Conservation (phyloP, 164 flowering plant genomes). For the Vitis labrusca region DNA sequence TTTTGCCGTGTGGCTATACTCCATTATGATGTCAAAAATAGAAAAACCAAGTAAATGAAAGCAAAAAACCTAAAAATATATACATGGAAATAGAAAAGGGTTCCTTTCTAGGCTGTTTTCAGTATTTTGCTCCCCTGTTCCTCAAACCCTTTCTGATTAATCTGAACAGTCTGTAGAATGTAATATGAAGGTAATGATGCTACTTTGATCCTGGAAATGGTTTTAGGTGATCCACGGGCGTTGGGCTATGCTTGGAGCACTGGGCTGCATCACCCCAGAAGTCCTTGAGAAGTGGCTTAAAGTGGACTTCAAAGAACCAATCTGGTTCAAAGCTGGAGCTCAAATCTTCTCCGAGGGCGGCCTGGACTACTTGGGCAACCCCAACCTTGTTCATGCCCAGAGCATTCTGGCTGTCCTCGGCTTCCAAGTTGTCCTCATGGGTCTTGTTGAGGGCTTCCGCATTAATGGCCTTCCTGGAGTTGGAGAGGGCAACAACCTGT, state of each 20-base stretch:
- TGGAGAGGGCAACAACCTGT: conserved; percentile 70
- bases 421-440: conserved; percentile 72
- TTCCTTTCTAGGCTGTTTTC: too few species aligned
- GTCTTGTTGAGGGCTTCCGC: conserved; percentile 70
- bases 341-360: conserved; percentile 78
- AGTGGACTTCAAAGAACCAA: conserved; percentile 74
- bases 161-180: too few species aligned
- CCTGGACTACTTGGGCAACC: conserved; percentile 79
- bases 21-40: too few species aligned
- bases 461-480: conserved; percentile 69
- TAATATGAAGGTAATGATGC: too few species aligned
- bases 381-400: conserved; percentile 76
- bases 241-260: conserved; percentile 87
- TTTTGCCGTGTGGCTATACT: too few species aligned
- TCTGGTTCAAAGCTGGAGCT: conserved; percentile 81
- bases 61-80: too few species aligned
- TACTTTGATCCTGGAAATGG: not conserved
- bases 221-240: conserved; percentile 68
- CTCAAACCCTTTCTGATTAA: too few species aligned
- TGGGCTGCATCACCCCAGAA: conserved; percentile 76
- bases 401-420: conserved; percentile 74
- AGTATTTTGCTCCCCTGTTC: too few species aligned
- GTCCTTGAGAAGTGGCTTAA: conserved; percentile 63
- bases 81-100: too few species aligned
- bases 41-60: too few species aligned